phyloP scores from a whole-genome alignment of 1,284 basidiomycete genomes.

The Ganoderma leucocontextum region DNA sequence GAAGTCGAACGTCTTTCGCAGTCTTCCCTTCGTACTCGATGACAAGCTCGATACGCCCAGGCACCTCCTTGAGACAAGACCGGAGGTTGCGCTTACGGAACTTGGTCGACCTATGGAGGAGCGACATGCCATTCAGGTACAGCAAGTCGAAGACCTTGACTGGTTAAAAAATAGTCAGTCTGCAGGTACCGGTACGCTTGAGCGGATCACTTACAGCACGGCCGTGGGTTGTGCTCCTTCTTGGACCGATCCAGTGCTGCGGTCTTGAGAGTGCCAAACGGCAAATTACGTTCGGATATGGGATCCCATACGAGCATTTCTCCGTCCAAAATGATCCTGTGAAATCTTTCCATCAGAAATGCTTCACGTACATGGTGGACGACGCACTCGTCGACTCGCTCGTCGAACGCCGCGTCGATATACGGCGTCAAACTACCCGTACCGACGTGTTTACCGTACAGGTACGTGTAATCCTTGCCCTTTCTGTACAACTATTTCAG shows the following conservation, averaged over 20 bases:
- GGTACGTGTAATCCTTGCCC: slow-evolving; percentile 92
- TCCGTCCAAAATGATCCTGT: slow-evolving; percentile 90
- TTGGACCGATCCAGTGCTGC: slow-evolving; percentile 82
- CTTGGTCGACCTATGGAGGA: slow-evolving; percentile 67
- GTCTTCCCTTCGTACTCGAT: slow-evolving; percentile 76
- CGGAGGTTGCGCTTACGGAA: slow-evolving; percentile 78
- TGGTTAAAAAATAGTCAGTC: slow-evolving; percentile 40
- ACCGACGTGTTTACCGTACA: slow-evolving; percentile 86
- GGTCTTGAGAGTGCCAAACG: slow-evolving; percentile 92
- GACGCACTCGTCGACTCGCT: slow-evolving; percentile 81
- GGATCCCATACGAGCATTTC: slow-evolving; percentile 99
- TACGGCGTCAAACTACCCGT: slow-evolving; percentile 87
- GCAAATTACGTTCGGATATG: slow-evolving; percentile 81
- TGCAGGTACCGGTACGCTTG: background rate
- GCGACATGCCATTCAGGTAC: slow-evolving; percentile 80
- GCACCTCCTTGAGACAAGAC: slow-evolving; percentile 66
- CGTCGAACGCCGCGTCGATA: slow-evolving; percentile 79
- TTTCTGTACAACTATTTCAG: slow-evolving; percentile 61
- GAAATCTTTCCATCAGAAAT: slow-evolving; percentile 1
- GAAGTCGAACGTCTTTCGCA: slow-evolving; percentile 79
- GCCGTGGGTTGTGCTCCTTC: slow-evolving; percentile 77
- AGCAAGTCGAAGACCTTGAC: slow-evolving; percentile 96
- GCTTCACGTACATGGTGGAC: background rate
- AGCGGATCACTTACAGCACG: slow-evolving; percentile 77
- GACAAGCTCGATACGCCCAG: slow-evolving; percentile 83